phyloP scores from a whole-genome alignment of 2,329 filamentous ascomycete genomes.

The Ceratocystis destructans region DNA sequence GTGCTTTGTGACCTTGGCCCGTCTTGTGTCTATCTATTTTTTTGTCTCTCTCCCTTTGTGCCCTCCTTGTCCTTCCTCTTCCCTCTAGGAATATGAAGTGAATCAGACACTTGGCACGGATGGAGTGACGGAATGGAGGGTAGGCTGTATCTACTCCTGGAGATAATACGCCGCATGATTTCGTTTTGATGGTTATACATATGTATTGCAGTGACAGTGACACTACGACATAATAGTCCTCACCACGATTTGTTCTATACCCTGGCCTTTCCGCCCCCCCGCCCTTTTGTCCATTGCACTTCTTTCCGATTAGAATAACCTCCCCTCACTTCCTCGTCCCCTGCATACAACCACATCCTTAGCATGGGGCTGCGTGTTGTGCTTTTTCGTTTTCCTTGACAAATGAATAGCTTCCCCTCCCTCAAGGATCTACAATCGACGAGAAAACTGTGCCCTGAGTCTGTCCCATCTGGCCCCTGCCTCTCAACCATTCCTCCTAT shows the following conservation, averaged over 20 bases:
- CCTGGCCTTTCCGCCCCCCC: neutral
- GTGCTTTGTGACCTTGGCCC: neutral
- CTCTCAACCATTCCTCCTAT: constrained; percentile 6
- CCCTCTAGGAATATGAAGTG: neutral
- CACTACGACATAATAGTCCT: neutral
- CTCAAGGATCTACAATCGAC: neutral
- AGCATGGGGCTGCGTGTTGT: constrained; percentile 1
- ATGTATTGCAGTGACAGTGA: neutral
- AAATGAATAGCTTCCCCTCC: constrained; percentile 1
- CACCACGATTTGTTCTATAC: neutral
- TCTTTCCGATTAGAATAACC: neutral
- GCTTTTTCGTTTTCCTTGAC: neutral
- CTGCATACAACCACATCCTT: constrained; percentile 2
- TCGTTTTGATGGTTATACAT: neutral
- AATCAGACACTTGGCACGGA: neutral
- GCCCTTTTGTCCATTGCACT: neutral
- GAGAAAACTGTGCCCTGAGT: constrained; percentile 5
- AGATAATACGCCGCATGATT: neutral
- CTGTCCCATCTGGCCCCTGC: constrained; percentile 7
- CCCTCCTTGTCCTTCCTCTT: neutral
- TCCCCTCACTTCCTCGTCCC: neutral
- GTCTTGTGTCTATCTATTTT: neutral
- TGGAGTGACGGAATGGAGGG: neutral
- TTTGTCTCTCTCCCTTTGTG: neutral
- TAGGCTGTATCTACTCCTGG: neutral